A percentile compares a stretch with the other conserved stretches of the same genome.
phyloP scores from a whole-genome alignment of 2,329 filamentous ascomycete genomes.

The Sporothrix euskadiensis region DNA sequence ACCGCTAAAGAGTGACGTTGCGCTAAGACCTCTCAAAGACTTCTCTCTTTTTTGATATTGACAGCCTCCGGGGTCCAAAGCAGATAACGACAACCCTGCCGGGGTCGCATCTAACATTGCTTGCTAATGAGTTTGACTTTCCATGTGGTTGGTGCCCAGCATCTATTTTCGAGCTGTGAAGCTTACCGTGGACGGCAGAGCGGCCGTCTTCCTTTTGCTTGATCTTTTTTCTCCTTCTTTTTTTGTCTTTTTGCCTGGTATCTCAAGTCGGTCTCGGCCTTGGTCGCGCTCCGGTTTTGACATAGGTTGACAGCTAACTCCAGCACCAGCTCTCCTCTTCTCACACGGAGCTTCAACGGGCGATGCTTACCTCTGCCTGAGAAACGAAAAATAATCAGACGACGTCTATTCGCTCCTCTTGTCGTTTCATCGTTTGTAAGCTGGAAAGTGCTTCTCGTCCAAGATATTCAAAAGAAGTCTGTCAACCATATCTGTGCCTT shows the following conservation, averaged over 20 bases:
- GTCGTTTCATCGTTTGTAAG: background rate
- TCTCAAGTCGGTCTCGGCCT: conserved; percentile 13
- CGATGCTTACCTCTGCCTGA: background rate
- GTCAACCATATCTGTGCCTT: background rate
- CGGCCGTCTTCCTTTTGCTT: background rate
- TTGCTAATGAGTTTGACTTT: background rate
- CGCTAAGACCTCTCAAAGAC: too few species aligned
- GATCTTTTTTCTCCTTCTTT: background rate
- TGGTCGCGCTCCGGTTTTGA: background rate
- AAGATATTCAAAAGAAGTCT: conserved; percentile 2
- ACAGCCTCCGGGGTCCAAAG: background rate
- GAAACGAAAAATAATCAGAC: background rate
- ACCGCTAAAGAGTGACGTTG: too few species aligned
- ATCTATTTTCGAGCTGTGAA: background rate
- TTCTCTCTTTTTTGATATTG: too few species aligned
- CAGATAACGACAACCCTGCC: background rate
- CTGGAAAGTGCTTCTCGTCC: background rate
- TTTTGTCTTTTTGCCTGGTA: background rate
- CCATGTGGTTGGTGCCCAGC: background rate
- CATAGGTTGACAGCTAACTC: too few species aligned
- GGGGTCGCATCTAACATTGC: background rate
- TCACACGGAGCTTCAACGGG: background rate
- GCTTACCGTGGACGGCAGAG: background rate
- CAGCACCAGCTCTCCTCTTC: background rate
- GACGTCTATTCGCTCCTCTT: background rate